Evolutionary conservation across 2,329 filamentous ascomycete species (phyloP), one percentile per base, ranked within the genome.

Genomic region (Cercospora brassicicola): DNA sequence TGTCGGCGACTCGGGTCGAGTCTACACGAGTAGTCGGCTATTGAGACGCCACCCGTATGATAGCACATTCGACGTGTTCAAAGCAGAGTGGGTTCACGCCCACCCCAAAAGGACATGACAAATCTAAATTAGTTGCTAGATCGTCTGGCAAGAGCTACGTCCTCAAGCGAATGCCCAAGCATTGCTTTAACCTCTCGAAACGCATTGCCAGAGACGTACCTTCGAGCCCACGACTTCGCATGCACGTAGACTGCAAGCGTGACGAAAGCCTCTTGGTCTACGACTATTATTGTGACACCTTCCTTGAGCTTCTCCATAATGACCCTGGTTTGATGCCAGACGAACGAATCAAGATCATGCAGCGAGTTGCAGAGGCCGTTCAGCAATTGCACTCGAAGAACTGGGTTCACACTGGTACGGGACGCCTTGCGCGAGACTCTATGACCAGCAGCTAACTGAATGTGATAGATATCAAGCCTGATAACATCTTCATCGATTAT

Each of bases 401-500:
- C 68, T 81, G 76, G 78, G 72, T 79, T 23, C 77, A 80, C 65
- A 71, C 76, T 36, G 77, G 78, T 80, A 79, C 59, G 28, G 65
- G 69, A 13, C 33, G 3, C 36, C 20, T 26, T 18, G 18, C 26
- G 33, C n/a, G 33, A 26, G 20, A 30, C 3, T 33, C 18, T 20
- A 9, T 11, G 42, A 6, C 18, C 4, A 48, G 1, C 4, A 23
- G 8, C 42, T 48, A 7, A 48, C 18, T 11, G 18, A 4, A 15
- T 18, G 42, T 23, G 3, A 62, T 65, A 81, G 80, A 81, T 75
- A 71, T 81, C n/a, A 81, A 81, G 69, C 78, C 77, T 23, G 77
- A 81, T 62, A 80, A 81, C 65, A 76, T 81, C 59, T 70, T 81
- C 9, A 65, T 81, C 20, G 75, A 81, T 67, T 81, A 75, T 75